A percentile compares a stretch with the other conserved stretches of the same genome.
Conservation (phyloP, 306 rosid genomes). For the Sechiopsis laciniata region DNA sequence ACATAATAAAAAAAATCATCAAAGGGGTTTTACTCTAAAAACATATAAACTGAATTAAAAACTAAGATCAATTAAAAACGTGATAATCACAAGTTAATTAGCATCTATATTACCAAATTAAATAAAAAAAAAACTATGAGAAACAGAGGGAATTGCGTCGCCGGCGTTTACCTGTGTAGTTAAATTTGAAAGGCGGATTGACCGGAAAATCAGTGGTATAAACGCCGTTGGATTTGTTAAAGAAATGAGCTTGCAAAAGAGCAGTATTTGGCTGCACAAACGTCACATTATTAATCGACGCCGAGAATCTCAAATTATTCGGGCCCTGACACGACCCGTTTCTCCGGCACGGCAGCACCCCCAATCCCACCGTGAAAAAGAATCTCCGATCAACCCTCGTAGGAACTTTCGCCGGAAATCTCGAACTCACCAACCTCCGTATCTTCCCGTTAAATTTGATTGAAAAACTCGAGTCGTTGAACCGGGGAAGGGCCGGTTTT, state of each 20-base stretch:
- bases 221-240: conserved; percentile 43
- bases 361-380: conserved; percentile 64
- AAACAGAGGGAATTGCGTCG: too few relatives aligned
- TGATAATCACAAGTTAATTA: too few relatives aligned
- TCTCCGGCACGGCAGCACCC: conserved; percentile 37
- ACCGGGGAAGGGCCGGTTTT: conserved; percentile 32
- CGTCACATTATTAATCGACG: conserved; percentile 52
- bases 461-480: conserved; percentile 57
- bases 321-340: conserved; percentile 52
- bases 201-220: conserved; percentile 39
- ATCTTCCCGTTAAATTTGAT: conserved; percentile 37
- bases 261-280: conserved; percentile 62
- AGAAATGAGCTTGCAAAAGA: conserved; percentile 68
- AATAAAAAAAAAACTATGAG: not conserved
- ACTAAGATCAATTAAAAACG: too few relatives aligned
- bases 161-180: conserved; percentile 44
- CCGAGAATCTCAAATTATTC: conserved; percentile 49
- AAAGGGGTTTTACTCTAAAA: too few relatives aligned
- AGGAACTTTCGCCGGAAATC: conserved; percentile 59
- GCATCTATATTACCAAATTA: too few relatives aligned
- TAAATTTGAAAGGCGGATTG: conserved; percentile 56
- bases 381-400: conserved; percentile 38
- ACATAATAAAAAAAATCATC: too few relatives aligned
- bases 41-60: too few relatives aligned
- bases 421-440: conserved; percentile 43